A percentile compares a stretch with the other conserved stretches of the same genome.
These are phyloP conservation scores for Mycena epipterygia DNA, from an alignment of 768 basidiomycete species.

Conservation along the genomic window DNA sequence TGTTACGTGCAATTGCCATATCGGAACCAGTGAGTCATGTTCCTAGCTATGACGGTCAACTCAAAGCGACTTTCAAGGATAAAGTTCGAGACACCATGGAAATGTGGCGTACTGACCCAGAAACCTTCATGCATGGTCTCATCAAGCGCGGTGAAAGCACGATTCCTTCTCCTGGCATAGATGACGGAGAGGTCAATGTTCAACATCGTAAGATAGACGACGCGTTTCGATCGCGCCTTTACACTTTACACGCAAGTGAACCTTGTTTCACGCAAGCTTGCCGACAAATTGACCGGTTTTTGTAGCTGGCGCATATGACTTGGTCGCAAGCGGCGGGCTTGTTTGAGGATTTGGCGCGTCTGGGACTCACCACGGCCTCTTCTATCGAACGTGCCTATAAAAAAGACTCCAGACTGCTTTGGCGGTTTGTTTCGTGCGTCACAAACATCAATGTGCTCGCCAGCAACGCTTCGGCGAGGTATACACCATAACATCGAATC, in stretches of 20 bases:
- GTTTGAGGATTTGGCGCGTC: constrained; percentile 11
- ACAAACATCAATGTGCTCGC: background rate
- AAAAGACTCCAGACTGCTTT: constrained; percentile 1
- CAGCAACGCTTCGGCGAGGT: background rate
- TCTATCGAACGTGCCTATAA: constrained; percentile 26
- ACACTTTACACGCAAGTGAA: background rate
- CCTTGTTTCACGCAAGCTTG: background rate
- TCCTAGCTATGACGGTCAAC: background rate
- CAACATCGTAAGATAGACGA: constrained; percentile 9
- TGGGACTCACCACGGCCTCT: constrained; percentile 1
- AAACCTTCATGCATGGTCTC: constrained; percentile 9
- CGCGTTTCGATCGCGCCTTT: constrained; percentile 7
- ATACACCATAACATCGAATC: background rate
- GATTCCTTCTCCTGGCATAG: constrained; percentile 23
- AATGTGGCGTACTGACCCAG: constrained; percentile 12
- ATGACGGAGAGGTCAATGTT: background rate
- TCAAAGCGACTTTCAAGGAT: background rate
- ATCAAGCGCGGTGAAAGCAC: constrained; percentile 5
- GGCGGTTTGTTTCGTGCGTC: constrained; percentile 15
- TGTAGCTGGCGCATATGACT: background rate
- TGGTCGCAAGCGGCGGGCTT: constrained; percentile 15
- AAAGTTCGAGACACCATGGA: constrained; percentile 15
- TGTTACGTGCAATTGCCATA: constrained; percentile 11
- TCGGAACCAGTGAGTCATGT: constrained; percentile 10
- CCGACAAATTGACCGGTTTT: background rate